Conservation (phyloP, 805 yeast species). For the Spathaspora passalidarum region DNA sequence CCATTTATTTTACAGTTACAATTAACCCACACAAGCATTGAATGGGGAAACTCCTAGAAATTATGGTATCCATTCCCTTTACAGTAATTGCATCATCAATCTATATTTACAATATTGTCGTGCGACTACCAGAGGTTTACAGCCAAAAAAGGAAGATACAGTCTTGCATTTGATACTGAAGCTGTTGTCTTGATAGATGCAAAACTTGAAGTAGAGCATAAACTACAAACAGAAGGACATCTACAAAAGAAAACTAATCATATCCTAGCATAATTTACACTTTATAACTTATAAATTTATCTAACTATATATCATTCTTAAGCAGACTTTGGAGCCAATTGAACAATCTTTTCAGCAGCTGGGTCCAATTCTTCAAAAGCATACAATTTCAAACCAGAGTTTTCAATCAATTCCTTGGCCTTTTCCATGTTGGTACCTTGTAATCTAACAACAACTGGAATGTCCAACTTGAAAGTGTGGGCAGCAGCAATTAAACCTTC, state of each 20-base stretch:
- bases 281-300: neutral
- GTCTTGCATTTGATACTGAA: no score
- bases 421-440: constrained; percentile 95
- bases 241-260: no score
- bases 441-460: constrained; percentile 96
- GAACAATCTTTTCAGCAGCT: constrained; percentile 94
- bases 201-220: neutral
- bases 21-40: no score
- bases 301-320: constrained; percentile 6
- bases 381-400: constrained; percentile 90
- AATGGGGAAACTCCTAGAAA: no score
- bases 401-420: constrained; percentile 81
- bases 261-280: no score
- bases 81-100: no score
- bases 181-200: no score
- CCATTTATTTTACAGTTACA: no score
- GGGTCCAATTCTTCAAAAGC: constrained; percentile 91
- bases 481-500: constrained; percentile 95
- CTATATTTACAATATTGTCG: no score
- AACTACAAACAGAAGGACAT: neutral
- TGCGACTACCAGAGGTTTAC: no score
- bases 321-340: constrained; percentile 45
- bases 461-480: constrained; percentile 81
- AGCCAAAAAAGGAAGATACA: no score
- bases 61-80: no score